Base-by-base conservation (phyloP, 257 asterid genomes). In the Forsythia suspensa region DNA sequence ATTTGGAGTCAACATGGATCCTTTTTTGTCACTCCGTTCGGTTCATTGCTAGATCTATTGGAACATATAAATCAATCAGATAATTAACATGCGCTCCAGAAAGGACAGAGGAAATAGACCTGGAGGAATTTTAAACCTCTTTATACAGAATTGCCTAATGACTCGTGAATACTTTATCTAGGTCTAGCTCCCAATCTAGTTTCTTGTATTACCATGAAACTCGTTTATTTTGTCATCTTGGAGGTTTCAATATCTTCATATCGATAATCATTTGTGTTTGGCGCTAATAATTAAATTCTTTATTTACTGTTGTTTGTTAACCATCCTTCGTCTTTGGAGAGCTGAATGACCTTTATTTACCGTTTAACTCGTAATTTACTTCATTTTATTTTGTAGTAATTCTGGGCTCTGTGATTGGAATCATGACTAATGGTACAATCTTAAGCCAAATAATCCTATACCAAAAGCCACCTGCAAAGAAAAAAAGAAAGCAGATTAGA, bases 381-480 rank as follows among this genome's bases (percentile, higher is more conserved):
- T 74, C 63, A 70, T 74, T 66, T 80, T 61, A 85, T 69, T 36
- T 71, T 72, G 67, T 85, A 95, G 99, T 93, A 88, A 82, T 92
- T 78, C 8, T 91, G 91, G 98, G 98, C 70, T 95, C 96, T 2
- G 94, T 82, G 52, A 84, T 92, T 48, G 99, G 98, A 69, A 79
- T 92, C 72, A 44, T 88, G 87, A 95, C 95, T 3, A 95, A 95
- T 3, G 98, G 98, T 68, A 87, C 97, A 71, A 92, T 95, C 84
- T 85, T 95, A 83, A 86, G 97, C 71, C 99, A 95, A 80, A 95
- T 95, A 76, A 78, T 90, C 77, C 12, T 86, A 44, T 95, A 95
- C 84, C 91, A 82, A 80, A 92, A 87, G 81, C 86, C 86, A 51
- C 65, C 88, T 13, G 86, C 96, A 12, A 86, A 81, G 93, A 90